Conservation (phyloP, 768 basidiomycete species). For the Saitozyma podzolica region DNA sequence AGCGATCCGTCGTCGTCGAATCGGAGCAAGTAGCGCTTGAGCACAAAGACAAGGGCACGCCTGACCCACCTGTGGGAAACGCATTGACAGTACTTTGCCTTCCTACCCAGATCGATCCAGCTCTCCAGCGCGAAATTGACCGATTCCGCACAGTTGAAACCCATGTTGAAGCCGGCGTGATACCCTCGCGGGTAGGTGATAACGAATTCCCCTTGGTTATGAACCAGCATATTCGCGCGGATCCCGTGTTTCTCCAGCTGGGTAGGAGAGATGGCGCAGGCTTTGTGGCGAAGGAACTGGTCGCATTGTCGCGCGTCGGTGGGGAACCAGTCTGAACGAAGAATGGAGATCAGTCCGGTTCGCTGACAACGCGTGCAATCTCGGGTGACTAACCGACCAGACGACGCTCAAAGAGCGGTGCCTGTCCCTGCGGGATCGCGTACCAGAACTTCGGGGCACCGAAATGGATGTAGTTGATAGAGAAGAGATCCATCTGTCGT, state of each 20-base stretch:
- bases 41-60: not conserved
- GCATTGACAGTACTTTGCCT: constrained; percentile 59
- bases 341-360: constrained; percentile 3
- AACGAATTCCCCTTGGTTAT: constrained; percentile 92
- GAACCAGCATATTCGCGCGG: constrained; percentile 80
- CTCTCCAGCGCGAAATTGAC: constrained; percentile 95
- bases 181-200: constrained; percentile 94
- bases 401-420: constrained; percentile 76
- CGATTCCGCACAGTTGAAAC: constrained; percentile 94
- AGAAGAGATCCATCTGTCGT: constrained; percentile 83
- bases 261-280: constrained; percentile 86
- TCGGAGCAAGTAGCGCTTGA: not conserved
- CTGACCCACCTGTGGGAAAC: constrained; percentile 53
- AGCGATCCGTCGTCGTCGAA: not conserved
- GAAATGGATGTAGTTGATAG: constrained; percentile 98
- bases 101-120: constrained; percentile 85
- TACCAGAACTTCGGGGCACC: constrained; percentile 97
- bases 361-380: not conserved
- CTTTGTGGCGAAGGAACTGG: constrained; percentile 95
- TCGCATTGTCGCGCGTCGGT: constrained; percentile 79
- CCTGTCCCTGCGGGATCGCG: constrained; percentile 83
- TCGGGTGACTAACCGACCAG: constrained; percentile 71
- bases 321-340: constrained; percentile 74
- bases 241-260: constrained; percentile 76
- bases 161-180: constrained; percentile 95